Percentiles rank a stretch among this genome's conserved stretches.
phyloP scores from a whole-genome alignment of 169 alveolate species.

The Toxoplasma gondii region DNA sequence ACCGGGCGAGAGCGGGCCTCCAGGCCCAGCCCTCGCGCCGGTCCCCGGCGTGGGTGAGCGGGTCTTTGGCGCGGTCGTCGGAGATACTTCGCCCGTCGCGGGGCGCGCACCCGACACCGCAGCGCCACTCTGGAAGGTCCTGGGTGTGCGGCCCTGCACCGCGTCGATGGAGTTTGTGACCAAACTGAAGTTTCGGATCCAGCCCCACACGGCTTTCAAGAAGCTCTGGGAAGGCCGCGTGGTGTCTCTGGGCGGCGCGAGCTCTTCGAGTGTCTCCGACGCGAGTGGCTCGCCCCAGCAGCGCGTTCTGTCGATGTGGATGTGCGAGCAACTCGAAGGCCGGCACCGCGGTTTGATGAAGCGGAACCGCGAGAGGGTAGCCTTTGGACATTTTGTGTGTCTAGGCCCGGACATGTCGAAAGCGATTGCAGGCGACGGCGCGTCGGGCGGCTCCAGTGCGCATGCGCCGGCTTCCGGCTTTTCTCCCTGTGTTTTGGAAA shows the following conservation, averaged over 20 bases:
- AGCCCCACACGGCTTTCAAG: constrained; percentile 59
- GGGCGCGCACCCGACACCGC: not conserved
- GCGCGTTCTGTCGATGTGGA: constrained; percentile 50
- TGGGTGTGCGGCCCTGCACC: constrained; percentile 4
- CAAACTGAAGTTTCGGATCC: constrained; percentile 42
- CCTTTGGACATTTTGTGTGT: constrained; percentile 25
- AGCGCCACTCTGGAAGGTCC: not conserved
- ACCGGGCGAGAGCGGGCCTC: not conserved
- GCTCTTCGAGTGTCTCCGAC: not conserved
- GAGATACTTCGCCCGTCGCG: not conserved
- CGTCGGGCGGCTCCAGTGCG: not conserved
- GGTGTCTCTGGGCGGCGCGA: not conserved
- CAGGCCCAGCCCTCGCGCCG: not conserved
- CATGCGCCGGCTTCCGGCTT: not conserved
- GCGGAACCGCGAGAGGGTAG: constrained; percentile 55
- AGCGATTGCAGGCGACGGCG: not conserved
- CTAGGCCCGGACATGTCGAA: constrained; percentile 33
- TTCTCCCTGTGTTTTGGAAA: constrained; percentile 23
- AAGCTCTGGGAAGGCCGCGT: constrained; percentile 52
- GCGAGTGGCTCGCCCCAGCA: not conserved
- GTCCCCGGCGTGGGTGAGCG: not conserved
- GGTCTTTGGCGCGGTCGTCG: not conserved
- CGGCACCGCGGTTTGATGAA: constrained; percentile 50
- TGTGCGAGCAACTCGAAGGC: constrained; percentile 43
- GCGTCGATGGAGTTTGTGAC: not conserved